Evolutionary conservation across 768 basidiomycete genomes (phyloP), one percentile per base, ranked within the genome.

Genomic region (Leccinum subtestaceum): DNA sequence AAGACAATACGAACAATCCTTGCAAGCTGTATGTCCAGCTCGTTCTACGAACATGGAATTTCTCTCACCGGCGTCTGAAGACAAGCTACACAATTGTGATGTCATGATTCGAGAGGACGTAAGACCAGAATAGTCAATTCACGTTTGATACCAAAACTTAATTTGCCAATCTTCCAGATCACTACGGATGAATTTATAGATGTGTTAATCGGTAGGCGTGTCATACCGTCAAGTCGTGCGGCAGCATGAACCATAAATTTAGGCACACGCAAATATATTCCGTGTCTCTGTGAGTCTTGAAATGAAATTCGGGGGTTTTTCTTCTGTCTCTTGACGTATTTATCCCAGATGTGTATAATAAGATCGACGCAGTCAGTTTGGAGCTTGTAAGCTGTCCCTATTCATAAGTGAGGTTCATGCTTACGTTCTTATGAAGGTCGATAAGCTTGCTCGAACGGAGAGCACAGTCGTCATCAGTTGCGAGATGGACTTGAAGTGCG

Each of bases 51-150:
- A 21, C 53, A 50, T 7, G 40, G 25, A 45, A 19, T 23, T 23
- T 59, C 15, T 9, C 66, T 67, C 46, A 70, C 50, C 10, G 23
- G 23, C 23, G 1, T 19, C 8, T 47, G 5, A 61, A 93, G 91
- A 93, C 72, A 95, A 93, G 73, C 74, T 94, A 29, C 93, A 93
- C 69, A 92, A 96, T 67, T 96, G 94, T 69, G 96, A 99, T 74
- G 89, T 98, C 9, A 96, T 98, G 94, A 93, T 99, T 66, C 83
- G 97, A 69, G 95, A 99, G 80, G 96, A 99, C 75, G 95, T 97
- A 66, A 65, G 73, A 38, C 31, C 43, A 23, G 34, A 36, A 46
- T 34, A 55, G 36, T 12, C 32, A 53, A 55, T 31, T 49, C 17
- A 47, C 56, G 60, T 52, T 45, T 58, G 19, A 60, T 38, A 40